Percentiles rank a stretch among this genome's conserved stretches.
Conservation (phyloP, 2,329 filamentous ascomycete species). For the Colletotrichum noveboracense region DNA sequence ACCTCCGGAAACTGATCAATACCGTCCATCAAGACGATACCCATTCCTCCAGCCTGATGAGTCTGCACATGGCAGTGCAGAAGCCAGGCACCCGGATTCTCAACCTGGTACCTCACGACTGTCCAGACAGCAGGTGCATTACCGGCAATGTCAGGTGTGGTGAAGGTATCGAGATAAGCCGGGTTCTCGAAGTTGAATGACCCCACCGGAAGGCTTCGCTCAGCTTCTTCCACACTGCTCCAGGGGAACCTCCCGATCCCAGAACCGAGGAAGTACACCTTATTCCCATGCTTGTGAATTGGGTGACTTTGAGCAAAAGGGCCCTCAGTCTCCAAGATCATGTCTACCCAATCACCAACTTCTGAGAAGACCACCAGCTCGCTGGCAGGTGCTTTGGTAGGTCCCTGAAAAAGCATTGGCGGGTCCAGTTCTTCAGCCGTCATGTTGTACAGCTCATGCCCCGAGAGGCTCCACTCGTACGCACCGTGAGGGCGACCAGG, state of each 20-base stretch:
- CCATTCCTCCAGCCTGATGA: constrained; percentile 53
- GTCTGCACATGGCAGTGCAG: constrained; percentile 56
- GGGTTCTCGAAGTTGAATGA: constrained; percentile 49
- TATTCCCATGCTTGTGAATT: neutral
- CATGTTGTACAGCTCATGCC: neutral
- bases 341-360: neutral
- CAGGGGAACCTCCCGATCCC: neutral
- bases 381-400: neutral
- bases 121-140: constrained; percentile 31
- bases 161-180: constrained; percentile 38
- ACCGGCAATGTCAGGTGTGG: neutral
- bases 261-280: neutral
- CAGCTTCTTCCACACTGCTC: neutral
- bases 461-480: neutral
- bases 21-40: constrained; percentile 50
- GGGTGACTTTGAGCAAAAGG: neutral
- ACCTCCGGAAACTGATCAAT: constrained; percentile 35
- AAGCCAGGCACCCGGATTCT: constrained; percentile 50
- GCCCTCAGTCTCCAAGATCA: neutral
- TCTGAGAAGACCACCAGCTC: neutral
- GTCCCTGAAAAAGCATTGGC: neutral
- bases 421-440: neutral
- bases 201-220: neutral
- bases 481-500: neutral
- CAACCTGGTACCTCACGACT: constrained; percentile 48